Base-by-base conservation (phyloP, 2,329 filamentous ascomycete species). In the Ceratocystis variospora region DNA sequence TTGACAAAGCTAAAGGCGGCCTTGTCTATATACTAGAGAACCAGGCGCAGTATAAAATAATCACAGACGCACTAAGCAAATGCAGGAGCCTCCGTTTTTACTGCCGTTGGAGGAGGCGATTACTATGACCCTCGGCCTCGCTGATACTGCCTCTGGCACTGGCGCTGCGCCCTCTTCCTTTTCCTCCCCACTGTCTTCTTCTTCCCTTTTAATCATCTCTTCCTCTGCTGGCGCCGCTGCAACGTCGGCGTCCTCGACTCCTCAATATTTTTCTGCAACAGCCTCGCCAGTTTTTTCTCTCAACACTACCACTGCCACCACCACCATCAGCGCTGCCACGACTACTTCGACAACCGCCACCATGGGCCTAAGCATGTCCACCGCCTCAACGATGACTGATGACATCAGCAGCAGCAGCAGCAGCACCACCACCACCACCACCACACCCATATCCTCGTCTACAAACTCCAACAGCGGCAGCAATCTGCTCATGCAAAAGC, bases 351-450 rank as follows among this genome's bases (percentile, higher is more conserved):
- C 53, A 31, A 62, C 66, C 46, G 63, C 64, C 31, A 68, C 68
- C 68, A 68, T 72, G 57, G 71, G 74, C 69, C 68, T 73, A n/a
- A 68, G 73, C 22, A 71, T 74, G 17, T 70, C 71, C 41, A 68
- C 74, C 25, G 70, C 72, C 57, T 70, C 73, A 28, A 70, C 72
- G 17, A 69, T 73, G 44, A 66, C 73, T 7, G 70, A 72, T n/a
- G 68, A 72, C 33, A n/a, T 37, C 55, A 59, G 55, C 55, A 68
- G 48, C 55, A 37, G 48, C 55, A 37, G 72, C 2, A 67, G 72
- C 61, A 70, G 72, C 33, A 68, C 37, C 41, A 46, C 74, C 22
- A 68, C 61, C 50, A 31, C 74, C 22, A 66, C 72, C 3, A 67
- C 73, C 31, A 48, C n/a, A 48, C 46, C 72, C 28, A 19, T 15